phyloP scores from a whole-genome alignment of 169 alveolate species.

The Eimeria zaria region DNA sequence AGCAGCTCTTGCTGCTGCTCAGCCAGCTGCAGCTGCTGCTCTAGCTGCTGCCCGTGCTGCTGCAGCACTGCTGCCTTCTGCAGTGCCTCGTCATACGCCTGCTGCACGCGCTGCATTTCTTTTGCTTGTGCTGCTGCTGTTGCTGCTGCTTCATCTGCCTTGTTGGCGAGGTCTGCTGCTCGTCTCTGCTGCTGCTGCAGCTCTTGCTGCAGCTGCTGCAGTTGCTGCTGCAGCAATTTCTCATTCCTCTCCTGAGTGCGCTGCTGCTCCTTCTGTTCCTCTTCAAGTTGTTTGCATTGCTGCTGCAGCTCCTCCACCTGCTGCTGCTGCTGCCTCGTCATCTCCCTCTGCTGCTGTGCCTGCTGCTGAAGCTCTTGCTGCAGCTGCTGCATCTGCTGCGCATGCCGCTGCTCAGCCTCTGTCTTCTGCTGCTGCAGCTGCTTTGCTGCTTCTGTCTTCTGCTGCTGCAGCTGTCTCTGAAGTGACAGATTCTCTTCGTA shows the following conservation, averaged over 20 bases:
- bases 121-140: constrained; percentile 59
- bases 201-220: constrained; percentile 36
- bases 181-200: constrained; percentile 55
- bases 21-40: constrained; percentile 14
- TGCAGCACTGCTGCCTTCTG: constrained; percentile 1
- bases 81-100: neutral
- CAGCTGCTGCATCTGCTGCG: constrained; percentile 56
- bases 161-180: constrained; percentile 21
- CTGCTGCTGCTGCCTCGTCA: neutral
- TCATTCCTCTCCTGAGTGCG: neutral
- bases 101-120: constrained; percentile 35
- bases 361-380: constrained; percentile 42
- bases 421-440: constrained; percentile 56
- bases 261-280: constrained; percentile 43
- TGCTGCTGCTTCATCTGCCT: constrained; percentile 66
- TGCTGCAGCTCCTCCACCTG: constrained; percentile 42
- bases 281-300: neutral
- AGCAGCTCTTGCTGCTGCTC: constrained; percentile 62
- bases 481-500: constrained; percentile 31
- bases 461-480: constrained; percentile 74
- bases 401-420: constrained; percentile 31
- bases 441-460: constrained; percentile 65
- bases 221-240: constrained; percentile 41
- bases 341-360: neutral
- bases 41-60: constrained; percentile 36